Conservation (phyloP, 73 alveolate genomes). For the Blepharisma stoltei region DNA sequence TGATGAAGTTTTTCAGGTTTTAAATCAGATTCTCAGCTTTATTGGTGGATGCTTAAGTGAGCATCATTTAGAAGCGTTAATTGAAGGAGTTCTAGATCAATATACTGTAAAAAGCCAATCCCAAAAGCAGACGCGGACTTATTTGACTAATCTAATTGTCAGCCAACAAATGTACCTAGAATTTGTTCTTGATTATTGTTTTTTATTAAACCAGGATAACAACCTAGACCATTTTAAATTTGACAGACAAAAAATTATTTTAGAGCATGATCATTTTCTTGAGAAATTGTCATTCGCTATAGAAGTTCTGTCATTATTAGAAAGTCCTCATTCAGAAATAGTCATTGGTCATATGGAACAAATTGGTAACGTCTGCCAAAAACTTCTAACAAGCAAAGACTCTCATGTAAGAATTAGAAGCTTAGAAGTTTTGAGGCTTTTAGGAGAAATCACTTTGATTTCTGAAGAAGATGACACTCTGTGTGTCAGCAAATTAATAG, state of each 20-base stretch:
- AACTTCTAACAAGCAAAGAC: constrained; percentile 25
- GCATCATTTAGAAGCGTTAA: not conserved
- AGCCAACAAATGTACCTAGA: not conserved
- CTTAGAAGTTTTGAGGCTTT: constrained; percentile 14
- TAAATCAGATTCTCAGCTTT: not conserved
- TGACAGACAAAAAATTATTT: not conserved
- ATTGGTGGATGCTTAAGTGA: not conserved
- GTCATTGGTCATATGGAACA: not conserved
- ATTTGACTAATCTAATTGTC: not conserved
- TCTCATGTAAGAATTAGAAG: constrained; percentile 26
- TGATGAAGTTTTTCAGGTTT: constrained; percentile 48
- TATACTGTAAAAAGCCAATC: constrained; percentile 27
- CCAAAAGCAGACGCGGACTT: not conserved
- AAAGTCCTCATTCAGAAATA: not conserved
- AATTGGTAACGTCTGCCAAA: constrained; percentile 34
- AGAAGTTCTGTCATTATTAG: not conserved
- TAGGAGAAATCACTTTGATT: constrained; percentile 20
- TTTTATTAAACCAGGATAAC: not conserved
- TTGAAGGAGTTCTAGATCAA: constrained; percentile 17
- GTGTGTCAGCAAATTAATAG: not conserved
- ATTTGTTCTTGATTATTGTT: constrained; percentile 19
- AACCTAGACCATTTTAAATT: not conserved
- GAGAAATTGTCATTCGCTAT: constrained; percentile 27
- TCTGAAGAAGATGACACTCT: constrained; percentile 3
- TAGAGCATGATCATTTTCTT: constrained; percentile 29